phyloP scores from a whole-genome alignment of 176 grass and related monocot species.

The Rhynchospora pubera region DNA sequence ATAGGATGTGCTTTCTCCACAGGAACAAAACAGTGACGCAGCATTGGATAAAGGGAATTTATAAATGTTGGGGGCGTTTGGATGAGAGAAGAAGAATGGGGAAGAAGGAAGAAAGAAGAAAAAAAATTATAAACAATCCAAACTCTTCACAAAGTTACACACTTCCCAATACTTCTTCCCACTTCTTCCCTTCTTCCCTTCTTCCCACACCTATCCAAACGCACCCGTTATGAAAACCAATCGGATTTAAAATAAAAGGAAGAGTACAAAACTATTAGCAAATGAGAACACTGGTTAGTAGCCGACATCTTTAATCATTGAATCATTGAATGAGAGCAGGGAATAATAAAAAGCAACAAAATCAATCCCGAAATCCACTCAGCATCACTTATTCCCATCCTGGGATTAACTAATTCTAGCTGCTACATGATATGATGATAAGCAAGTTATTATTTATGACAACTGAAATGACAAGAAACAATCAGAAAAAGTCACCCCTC shows the following conservation, averaged over 20 bases:
- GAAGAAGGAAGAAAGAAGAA: no score
- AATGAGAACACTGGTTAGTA: constrained; percentile 21
- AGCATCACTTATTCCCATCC: background rate
- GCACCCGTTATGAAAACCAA: background rate
- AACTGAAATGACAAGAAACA: background rate
- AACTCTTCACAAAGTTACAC: no score
- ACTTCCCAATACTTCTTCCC: no score
- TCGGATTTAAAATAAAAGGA: background rate
- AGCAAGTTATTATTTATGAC: background rate
- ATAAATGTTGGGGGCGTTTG: no score
- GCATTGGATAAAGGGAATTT: background rate
- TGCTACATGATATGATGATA: background rate
- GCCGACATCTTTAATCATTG: constrained; percentile 31
- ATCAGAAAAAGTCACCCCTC: background rate
- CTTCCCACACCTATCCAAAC: no score
- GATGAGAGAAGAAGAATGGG: no score
- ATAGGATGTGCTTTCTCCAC: background rate
- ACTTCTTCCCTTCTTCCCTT: no score
- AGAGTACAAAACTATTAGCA: constrained; percentile 10
- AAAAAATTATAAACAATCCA: no score
- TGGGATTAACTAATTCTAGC: constrained; percentile 15
- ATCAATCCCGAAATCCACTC: constrained; percentile 20
- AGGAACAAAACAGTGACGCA: background rate
- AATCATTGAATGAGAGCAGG: constrained; percentile 15
- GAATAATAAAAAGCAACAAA: constrained; percentile 22